Evolutionary conservation across 2,329 filamentous ascomycete genomes (phyloP).

Genomic region (Coniochaeta prunicola): DNA sequence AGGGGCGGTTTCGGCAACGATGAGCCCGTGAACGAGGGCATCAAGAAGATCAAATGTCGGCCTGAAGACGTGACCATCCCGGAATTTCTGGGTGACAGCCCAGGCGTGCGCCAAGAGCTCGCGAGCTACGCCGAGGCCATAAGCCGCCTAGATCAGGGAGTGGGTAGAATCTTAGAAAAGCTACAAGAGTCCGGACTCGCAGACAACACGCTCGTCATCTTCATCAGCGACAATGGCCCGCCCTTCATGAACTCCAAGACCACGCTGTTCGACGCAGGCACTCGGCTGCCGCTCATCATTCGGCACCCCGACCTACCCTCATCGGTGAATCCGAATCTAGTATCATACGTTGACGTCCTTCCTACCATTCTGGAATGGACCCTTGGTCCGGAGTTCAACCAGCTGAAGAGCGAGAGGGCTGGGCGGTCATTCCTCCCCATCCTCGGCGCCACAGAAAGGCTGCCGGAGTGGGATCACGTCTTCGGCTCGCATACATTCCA

Average conservation of each 20-base stretch:
- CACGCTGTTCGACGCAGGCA: conserved; percentile 39
- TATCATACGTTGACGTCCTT: conserved; percentile 38
- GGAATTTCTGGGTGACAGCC: conserved; percentile 30
- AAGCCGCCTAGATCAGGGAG: conserved; percentile 30
- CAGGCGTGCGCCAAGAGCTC: conserved; percentile 32
- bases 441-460: conserved; percentile 10
- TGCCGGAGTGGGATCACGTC: conserved; percentile 18
- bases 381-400: conserved; percentile 8
- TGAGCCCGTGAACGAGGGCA: conserved; percentile 18
- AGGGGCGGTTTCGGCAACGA: conserved; percentile 36
- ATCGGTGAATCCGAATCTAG: conserved; percentile 30
- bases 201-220: conserved; percentile 33
- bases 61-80: conserved; percentile 30
- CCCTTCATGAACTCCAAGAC: conserved; percentile 45
- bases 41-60: conserved; percentile 13
- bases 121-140: conserved; percentile 34
- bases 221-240: conserved; percentile 40
- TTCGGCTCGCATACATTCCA: conserved; percentile 46
- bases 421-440: conserved; percentile 33
- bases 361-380: conserved; percentile 37
- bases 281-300: conserved; percentile 31
- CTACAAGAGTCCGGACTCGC: conserved; percentile 22
- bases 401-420: conserved; percentile 8
- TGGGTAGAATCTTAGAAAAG: conserved; percentile 29
- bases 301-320: neutral